Conservation (phyloP, 768 basidiomycete species). For the Lanmaoa rubissima region DNA sequence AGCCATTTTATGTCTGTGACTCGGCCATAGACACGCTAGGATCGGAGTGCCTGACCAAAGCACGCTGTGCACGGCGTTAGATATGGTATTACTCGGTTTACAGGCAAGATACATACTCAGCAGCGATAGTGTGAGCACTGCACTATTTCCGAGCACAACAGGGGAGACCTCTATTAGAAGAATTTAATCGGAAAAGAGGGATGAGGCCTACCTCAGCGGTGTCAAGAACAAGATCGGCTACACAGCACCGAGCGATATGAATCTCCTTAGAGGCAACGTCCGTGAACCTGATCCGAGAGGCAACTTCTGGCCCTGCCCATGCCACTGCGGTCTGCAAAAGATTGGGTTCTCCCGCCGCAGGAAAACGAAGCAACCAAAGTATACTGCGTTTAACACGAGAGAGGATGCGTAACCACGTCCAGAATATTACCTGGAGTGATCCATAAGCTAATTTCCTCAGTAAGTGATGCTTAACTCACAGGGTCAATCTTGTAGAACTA, state of each 20-base stretch:
- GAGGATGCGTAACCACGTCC: slow-evolving; percentile 49
- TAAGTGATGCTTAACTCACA: slow-evolving; percentile 18
- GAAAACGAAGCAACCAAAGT: slow-evolving; percentile 54
- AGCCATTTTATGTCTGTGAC: slow-evolving; percentile 47
- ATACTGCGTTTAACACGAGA: slow-evolving; percentile 43
- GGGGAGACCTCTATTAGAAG: background rate
- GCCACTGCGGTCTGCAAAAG: slow-evolving; percentile 39
- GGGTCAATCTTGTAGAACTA: slow-evolving; percentile 50
- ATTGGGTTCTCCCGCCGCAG: slow-evolving; percentile 45
- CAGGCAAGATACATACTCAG: slow-evolving; percentile 37
- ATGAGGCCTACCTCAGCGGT: slow-evolving; percentile 42
- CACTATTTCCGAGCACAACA: slow-evolving; percentile 32
- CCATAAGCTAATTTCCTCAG: background rate
- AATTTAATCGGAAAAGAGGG: background rate
- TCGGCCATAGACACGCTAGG: slow-evolving; percentile 44
- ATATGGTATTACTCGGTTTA: background rate
- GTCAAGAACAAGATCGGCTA: slow-evolving; percentile 52
- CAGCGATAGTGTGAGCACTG: slow-evolving; percentile 51
- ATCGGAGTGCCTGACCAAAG: slow-evolving; percentile 53
- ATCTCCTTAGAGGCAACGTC: slow-evolving; percentile 46
- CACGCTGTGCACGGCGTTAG: slow-evolving; percentile 34
- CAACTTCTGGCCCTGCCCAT: slow-evolving; percentile 48
- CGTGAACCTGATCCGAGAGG: slow-evolving; percentile 46
- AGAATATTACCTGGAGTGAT: slow-evolving; percentile 38
- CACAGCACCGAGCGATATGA: slow-evolving; percentile 44